Conservation (phyloP, 1,139 yeast species). For the Nakaseomyces kungkrabaensis region DNA sequence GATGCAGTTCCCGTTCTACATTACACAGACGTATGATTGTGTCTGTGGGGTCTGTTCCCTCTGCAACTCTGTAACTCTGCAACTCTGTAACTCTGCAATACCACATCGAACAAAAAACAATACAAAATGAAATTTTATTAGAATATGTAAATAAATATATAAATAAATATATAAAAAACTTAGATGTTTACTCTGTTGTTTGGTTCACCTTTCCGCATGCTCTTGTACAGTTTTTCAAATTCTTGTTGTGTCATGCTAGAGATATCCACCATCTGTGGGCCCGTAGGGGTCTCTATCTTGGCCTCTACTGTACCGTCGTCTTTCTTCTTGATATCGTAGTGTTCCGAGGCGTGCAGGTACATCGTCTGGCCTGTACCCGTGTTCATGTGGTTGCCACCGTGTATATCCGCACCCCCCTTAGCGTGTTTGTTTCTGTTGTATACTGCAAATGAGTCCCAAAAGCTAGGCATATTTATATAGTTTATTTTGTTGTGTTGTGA, state of each 20-base stretch:
- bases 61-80: too few relatives aligned
- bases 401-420: slow-evolving; percentile 13
- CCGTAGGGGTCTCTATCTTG: slow-evolving; percentile 1
- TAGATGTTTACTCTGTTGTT: slow-evolving; percentile 27
- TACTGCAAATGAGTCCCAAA: slow-evolving; percentile 27
- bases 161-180: neutral
- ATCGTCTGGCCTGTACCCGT: slow-evolving; percentile 18
- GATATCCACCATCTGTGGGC: slow-evolving; percentile 21
- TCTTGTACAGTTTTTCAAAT: slow-evolving; percentile 20
- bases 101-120: neutral
- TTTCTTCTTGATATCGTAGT: slow-evolving; percentile 12
- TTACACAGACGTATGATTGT: too few relatives aligned
- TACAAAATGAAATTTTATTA: too few relatives aligned
- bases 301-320: slow-evolving; percentile 5
- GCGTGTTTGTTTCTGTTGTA: slow-evolving; percentile 27
- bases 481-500: neutral
- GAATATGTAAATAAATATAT: too few relatives aligned
- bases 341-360: slow-evolving; percentile 18
- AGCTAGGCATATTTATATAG: slow-evolving; percentile 14
- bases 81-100: too few relatives aligned
- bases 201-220: slow-evolving; percentile 26
- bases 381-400: slow-evolving; percentile 21
- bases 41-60: too few relatives aligned
- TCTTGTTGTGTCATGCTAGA: slow-evolving; percentile 23
- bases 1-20: too few relatives aligned